These are phyloP conservation scores for Colletotrichum somersetense DNA, from an alignment of 2,329 filamentous ascomycete genomes.

Conservation along the genomic window DNA sequence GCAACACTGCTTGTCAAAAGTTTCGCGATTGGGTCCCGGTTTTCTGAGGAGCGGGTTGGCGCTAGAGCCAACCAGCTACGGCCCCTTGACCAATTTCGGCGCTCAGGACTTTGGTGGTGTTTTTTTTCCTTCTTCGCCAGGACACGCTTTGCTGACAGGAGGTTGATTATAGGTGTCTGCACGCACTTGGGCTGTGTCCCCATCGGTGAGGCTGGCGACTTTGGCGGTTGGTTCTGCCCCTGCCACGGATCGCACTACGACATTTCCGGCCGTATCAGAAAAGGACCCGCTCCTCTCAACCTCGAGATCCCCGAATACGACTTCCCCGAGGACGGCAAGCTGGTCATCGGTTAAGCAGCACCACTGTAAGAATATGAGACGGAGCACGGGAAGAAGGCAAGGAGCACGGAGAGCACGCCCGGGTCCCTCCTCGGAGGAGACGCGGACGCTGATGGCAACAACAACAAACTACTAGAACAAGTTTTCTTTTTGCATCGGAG, in stretches of 20 bases:
- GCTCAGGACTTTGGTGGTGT: neutral
- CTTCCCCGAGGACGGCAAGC: constrained; percentile 89
- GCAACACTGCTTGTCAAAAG: neutral
- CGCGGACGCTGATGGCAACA: constrained; percentile 21
- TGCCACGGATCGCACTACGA: constrained; percentile 99
- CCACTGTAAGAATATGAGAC: constrained; percentile 41
- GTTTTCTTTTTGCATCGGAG: constrained; percentile 39
- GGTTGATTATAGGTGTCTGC: constrained; percentile 80
- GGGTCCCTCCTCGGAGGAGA: constrained; percentile 16
- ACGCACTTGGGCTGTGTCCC: constrained; percentile 99
- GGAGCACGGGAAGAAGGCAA: constrained; percentile 8
- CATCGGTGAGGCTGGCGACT: constrained; percentile 98
- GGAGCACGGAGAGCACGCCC: constrained; percentile 11
- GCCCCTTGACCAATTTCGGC: neutral
- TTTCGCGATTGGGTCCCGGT: neutral
- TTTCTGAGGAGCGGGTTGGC: neutral
- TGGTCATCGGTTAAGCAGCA: constrained; percentile 87
- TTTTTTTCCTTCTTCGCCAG: neutral
- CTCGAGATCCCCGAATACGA: constrained; percentile 94
- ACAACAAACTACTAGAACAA: constrained; percentile 39
- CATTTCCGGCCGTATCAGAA: constrained; percentile 98
- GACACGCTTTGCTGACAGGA: constrained; percentile 43
- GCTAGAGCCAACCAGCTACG: neutral
- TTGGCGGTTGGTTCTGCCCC: constrained; percentile 99
- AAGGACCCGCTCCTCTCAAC: constrained; percentile 96